Percentiles rank a stretch among this genome's conserved stretches.
Conservation (phyloP, 345 rosid genomes). For the Turnera subulata region DNA sequence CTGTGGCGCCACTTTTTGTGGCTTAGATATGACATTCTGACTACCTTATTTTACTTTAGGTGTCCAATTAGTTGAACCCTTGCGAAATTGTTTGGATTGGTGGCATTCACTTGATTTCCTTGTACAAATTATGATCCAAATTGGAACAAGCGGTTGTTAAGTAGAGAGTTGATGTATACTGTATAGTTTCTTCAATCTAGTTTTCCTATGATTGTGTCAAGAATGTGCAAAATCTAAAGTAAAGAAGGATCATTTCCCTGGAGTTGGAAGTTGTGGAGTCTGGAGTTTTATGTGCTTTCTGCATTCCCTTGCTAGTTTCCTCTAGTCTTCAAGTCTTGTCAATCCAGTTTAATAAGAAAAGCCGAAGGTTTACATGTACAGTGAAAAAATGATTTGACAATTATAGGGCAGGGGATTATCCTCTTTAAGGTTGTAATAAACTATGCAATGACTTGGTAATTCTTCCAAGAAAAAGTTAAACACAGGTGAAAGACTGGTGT, state of each 20-base stretch:
- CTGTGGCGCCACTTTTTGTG: conserved; percentile 1
- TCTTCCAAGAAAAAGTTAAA: too few relatives aligned
- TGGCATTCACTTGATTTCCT: conserved; percentile 7
- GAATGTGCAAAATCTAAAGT: not conserved
- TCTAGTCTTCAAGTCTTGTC: too few relatives aligned
- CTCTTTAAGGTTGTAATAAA: too few relatives aligned
- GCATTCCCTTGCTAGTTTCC: too few relatives aligned
- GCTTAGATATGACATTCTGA: conserved; percentile 4
- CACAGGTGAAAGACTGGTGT: too few relatives aligned
- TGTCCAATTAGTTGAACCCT: conserved; percentile 5
- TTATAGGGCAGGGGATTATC: too few relatives aligned
- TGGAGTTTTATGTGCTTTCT: too few relatives aligned
- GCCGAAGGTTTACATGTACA: too few relatives aligned
- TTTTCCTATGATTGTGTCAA: not conserved
- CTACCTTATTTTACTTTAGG: conserved; percentile 3
- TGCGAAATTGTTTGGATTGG: conserved; percentile 6
- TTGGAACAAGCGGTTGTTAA: conserved; percentile 7
- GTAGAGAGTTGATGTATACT: conserved; percentile 15
- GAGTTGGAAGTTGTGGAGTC: too few relatives aligned
- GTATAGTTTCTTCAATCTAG: conserved; percentile 13
- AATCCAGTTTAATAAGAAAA: too few relatives aligned
- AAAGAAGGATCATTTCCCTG: not conserved
- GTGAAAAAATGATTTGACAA: too few relatives aligned
- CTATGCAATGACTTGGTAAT: too few relatives aligned
- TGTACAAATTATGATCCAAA: not conserved